A percentile compares a stretch with the other conserved stretches of the same genome.
These are phyloP conservation scores for Trypanosoma melophagium DNA, from an alignment of 208 protist species.

Conservation along the genomic window DNA sequence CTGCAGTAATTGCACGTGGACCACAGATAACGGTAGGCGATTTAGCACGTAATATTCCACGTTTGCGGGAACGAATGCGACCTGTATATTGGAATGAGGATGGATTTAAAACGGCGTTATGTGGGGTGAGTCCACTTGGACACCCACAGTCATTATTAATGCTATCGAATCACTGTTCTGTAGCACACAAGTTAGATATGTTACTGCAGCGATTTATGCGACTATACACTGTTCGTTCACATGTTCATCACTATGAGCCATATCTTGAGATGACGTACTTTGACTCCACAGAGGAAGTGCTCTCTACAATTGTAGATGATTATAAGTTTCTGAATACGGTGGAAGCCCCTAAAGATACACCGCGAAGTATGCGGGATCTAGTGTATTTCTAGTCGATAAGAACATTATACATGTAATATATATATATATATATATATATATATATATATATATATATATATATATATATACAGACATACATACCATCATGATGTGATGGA, in stretches of 20 bases:
- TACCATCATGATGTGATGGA: too few species aligned
- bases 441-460: too few species aligned
- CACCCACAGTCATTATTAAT: constrained; percentile 92
- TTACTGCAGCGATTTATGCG: constrained; percentile 85
- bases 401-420: background rate
- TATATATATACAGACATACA: too few species aligned
- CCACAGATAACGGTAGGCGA: constrained; percentile 93
- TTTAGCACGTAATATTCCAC: constrained; percentile 86
- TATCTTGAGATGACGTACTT: constrained; percentile 87
- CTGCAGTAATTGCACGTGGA: constrained; percentile 90
- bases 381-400: constrained; percentile 55
- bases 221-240: constrained; percentile 90
- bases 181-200: constrained; percentile 73
- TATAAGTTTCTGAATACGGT: constrained; percentile 81
- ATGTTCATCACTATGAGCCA: constrained; percentile 94
- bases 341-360: constrained; percentile 35
- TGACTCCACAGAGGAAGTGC: constrained; percentile 63
- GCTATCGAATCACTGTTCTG: constrained; percentile 92
- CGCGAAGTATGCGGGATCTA: constrained; percentile 83
- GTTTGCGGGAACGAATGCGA: constrained; percentile 72
- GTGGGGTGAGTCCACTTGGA: constrained; percentile 87
- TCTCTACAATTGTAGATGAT: constrained; percentile 81
- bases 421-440: too few species aligned
- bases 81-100: constrained; percentile 96
- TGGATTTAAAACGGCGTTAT: constrained; percentile 96